Evolutionary conservation across 768 basidiomycete genomes (phyloP).

Genomic region (Amanita muscaria): DNA sequence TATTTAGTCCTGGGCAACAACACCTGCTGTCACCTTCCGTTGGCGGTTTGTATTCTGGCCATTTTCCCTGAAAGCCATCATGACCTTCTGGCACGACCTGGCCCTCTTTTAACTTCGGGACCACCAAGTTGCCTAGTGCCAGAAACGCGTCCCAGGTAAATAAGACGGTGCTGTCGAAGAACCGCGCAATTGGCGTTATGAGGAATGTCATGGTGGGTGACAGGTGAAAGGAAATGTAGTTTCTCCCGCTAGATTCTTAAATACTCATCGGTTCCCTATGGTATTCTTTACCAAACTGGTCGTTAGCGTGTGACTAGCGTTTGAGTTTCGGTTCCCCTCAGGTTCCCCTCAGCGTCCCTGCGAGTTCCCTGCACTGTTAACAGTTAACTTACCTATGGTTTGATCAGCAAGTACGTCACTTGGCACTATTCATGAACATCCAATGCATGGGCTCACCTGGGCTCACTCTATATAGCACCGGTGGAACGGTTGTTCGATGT

Average conservation of each 20-base stretch:
- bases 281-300: no score
- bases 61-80: slow-evolving; percentile 50
- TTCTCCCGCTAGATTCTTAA: neutral
- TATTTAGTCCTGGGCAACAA: slow-evolving; percentile 70
- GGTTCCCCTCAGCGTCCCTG: no score
- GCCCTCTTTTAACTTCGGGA: slow-evolving; percentile 41
- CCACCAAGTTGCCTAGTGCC: slow-evolving; percentile 41
- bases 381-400: no score
- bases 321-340: no score
- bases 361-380: no score
- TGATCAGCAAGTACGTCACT: no score
- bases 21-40: slow-evolving; percentile 58
- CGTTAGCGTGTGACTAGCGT: no score
- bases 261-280: no score
- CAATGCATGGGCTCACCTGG: no score
- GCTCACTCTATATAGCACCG: no score
- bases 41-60: slow-evolving; percentile 60
- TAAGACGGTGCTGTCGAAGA: slow-evolving; percentile 23
- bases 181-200: slow-evolving; percentile 22
- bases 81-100: slow-evolving; percentile 46
- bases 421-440: no score
- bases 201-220: slow-evolving; percentile 21
- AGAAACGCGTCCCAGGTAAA: slow-evolving; percentile 45
- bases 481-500: no score
- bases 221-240: neutral